Base-by-base conservation (phyloP, 495 filamentous ascomycete genomes). In the Daldinia caldariorum region DNA sequence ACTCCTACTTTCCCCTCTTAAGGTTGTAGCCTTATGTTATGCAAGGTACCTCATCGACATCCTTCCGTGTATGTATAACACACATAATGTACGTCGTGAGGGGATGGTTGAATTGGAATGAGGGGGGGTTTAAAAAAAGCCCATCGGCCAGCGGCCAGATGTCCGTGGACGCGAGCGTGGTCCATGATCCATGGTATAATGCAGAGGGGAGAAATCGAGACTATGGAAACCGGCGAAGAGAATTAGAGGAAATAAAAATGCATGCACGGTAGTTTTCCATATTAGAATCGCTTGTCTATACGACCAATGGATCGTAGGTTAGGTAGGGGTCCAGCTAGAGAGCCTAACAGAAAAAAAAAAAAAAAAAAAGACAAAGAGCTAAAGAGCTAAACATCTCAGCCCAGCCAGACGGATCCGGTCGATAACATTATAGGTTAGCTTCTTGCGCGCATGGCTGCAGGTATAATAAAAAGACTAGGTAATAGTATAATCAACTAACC, bases 1-100 rank as follows among this genome's bases (percentile, higher is more conserved):
- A 32, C 31, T 53, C 13, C 4, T 47, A 10, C 18, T 47, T 47
- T 18, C 14, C 37, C 37, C 49, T 61, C 50, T 38, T 39, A 26
- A 26, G 26, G 26, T 71, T 53, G 58, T 61, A 71, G 69, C 69
- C 63, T 71, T 64, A 67, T 72, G 65, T 64, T 56, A 61, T 72
- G 70, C 70, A 72, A 72, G 70, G 70, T 62, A 72, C 70, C 70
- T 72, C 63, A 67, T 65, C 51, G 50, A 31, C 34, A 31, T 65
- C 54, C 34, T 31, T 58, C 50, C 63, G 51, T 37, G 32, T 32
- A 56, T 37, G 32, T 61, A 58, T 69, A 53, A 38, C 22, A 65
- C 57, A 37, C 9, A 4, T 34, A 35, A 35, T 6, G 34, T 47
- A 64, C 39, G 57, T 67, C 41, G 61, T 31, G 56, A 69, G 65